A percentile compares a stretch with the other conserved stretches of the same genome.
phyloP scores from a whole-genome alignment of 768 basidiomycete genomes.

The Tylopilus sp. region DNA sequence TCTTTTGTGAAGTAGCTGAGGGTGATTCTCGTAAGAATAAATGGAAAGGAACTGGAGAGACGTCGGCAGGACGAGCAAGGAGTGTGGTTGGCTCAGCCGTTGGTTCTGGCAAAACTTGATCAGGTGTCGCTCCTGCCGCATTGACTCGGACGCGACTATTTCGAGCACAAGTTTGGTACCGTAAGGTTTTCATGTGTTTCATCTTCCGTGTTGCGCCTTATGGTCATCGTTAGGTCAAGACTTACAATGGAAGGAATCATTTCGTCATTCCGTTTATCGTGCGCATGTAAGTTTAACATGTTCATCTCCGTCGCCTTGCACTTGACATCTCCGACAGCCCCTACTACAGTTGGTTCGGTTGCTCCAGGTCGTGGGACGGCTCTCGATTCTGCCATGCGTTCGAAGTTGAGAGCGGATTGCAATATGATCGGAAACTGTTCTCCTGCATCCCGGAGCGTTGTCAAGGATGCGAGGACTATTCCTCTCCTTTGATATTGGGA shows the following conservation, averaged over 20 bases:
- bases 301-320: neutral
- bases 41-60: neutral
- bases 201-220: neutral
- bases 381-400: slow-evolving; percentile 55
- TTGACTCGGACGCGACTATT: slow-evolving; percentile 61
- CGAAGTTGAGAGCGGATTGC: slow-evolving; percentile 59
- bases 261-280: slow-evolving; percentile 67
- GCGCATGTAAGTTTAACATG: slow-evolving; percentile 44
- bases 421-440: slow-evolving; percentile 53
- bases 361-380: slow-evolving; percentile 58
- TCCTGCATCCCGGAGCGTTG: slow-evolving; percentile 33
- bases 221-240: slow-evolving; percentile 42
- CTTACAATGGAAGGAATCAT: slow-evolving; percentile 69
- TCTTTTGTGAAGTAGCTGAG: no score
- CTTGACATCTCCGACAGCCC: slow-evolving; percentile 36
- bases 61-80: slow-evolving; percentile 58
- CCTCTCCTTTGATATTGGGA: slow-evolving; percentile 43
- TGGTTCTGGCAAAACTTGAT: slow-evolving; percentile 75
- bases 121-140: slow-evolving; percentile 53
- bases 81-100: slow-evolving; percentile 61
- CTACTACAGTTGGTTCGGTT: slow-evolving; percentile 76
- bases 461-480: slow-evolving; percentile 35
- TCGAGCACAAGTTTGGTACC: slow-evolving; percentile 81
- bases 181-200: slow-evolving; percentile 1
- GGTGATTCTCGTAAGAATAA: slow-evolving; percentile 8